Evolutionary conservation across 371 early-diverging fungal species (phyloP), one percentile per base, ranked within the genome.

Genomic region (Phascolomyces articulosus): DNA sequence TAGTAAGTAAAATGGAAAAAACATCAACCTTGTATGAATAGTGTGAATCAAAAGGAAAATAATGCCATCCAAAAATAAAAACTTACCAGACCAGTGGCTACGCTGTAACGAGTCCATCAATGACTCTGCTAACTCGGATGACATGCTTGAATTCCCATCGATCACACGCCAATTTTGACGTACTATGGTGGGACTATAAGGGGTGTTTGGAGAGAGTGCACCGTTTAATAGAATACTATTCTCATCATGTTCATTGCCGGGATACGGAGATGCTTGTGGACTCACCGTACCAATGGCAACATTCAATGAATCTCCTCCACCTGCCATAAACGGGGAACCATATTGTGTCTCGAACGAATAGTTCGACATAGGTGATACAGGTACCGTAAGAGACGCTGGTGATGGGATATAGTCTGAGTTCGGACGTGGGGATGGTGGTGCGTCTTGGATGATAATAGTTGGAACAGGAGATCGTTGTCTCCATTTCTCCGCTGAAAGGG

Each of bases 401-500:
- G 65, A 65, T 1, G 58, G 64, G 13, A 53, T 24, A 24, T 44
- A 55, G 21, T 56, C 63, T 0, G 60, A 58, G 11, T 47, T 56
- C n/a, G n/a, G 41, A 31, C 34, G 65, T 27, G 62, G 62, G 27
- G 69, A 62, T 8, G 58, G 57, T 1, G 72, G 48, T 2, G 66
- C 74, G 60, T 68, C 76, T 38, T 74, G 64, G 26, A 79, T 72
- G 11, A 79, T 70, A 27, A 79, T 79, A 4, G 74, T 74, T n/a
- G 79, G 79, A 0, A 79, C 77, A 16, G 65, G 60, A 41, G 65
- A 65, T 38, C 60, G 13, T 9, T 60, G 23, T 28, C 49, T 58
- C 44, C 27, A 44, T 11, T 41, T 48, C 18, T 40, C 38, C 13
- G 63, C 20, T 31, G 40, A 40, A 8, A 18, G 16, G 21, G 63